Base-by-base conservation (phyloP, 73 alveolate genomes). In the Symbiodinium natans region DNA sequence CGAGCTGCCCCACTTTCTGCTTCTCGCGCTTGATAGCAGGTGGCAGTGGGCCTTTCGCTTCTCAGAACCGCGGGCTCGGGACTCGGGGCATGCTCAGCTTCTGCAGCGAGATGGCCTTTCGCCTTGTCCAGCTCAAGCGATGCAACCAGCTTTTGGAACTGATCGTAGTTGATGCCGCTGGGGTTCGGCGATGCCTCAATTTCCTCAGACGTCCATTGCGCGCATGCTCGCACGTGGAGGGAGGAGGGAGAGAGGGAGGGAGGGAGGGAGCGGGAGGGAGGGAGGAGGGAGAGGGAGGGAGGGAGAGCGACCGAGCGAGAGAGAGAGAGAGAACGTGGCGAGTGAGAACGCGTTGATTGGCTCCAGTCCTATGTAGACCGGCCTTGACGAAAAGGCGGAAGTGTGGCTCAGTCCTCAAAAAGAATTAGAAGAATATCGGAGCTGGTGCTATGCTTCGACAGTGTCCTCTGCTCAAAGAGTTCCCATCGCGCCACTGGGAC, bases 301-400 rank as follows among this genome's bases (percentile, higher is more conserved):
- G 56, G 56, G 23, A 15, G 1, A 52, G n/a, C n/a, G n/a, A n/a
- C n/a, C n/a, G n/a, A n/a, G n/a, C 1, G 71, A 29, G 71, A 52
- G 23, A 52, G 17, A n/a, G 71, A 52, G 71, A 52, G n/a, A n/a
- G n/a, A n/a, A n/a, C n/a, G n/a, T n/a, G n/a, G n/a, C n/a, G n/a
- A n/a, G n/a, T n/a, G n/a, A n/a, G n/a, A n/a, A n/a, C n/a, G n/a
- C n/a, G n/a, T n/a, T n/a, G n/a, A n/a, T n/a, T 1, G 86, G 85
- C 43, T 25, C 29, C 13, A 6, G 21, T 3, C 41, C 8, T 3
- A 17, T 46, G 17, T 2, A 29, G 74, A 11, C 92, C 23, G 84
- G 59, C 95, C 95, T 88, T 75, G 43, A 88, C 95, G 34, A 88
- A 88, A 52, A 88, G 95, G 27, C 95, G 95, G 77, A 88, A 88